Percentiles rank a stretch among this genome's conserved stretches.
Conservation (phyloP, 305 asterid species). For the Fraxinus paxiana region DNA sequence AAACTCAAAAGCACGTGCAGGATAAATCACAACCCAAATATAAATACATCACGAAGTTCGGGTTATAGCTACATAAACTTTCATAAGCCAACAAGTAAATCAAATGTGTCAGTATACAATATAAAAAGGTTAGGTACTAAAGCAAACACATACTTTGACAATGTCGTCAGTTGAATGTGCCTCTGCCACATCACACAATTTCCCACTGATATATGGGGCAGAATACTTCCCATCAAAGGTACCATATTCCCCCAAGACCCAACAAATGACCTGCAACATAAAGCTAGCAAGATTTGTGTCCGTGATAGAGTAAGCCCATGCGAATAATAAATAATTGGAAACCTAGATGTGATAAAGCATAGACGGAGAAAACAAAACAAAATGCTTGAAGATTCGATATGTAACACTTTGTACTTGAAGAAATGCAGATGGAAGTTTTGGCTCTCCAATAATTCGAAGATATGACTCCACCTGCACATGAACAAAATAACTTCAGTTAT, state of each 20-base stretch:
- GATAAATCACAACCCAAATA: background rate
- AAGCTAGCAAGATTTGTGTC: slow-evolving; percentile 12
- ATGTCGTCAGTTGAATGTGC: slow-evolving; percentile 82
- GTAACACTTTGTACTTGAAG: slow-evolving; percentile 58
- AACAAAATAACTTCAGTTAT: slow-evolving; percentile 25
- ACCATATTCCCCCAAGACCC: slow-evolving; percentile 98
- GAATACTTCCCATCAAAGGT: slow-evolving; percentile 86
- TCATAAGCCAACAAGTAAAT: slow-evolving; percentile 5
- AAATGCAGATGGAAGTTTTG: slow-evolving; percentile 95
- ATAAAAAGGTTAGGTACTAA: slow-evolving; percentile 15
- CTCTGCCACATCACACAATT: slow-evolving; percentile 84
- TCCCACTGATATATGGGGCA: slow-evolving; percentile 85
- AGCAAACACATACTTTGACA: slow-evolving; percentile 54
- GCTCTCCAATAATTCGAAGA: slow-evolving; percentile 80
- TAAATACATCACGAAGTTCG: background rate
- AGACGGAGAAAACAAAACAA: background rate
- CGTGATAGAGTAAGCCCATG: background rate
- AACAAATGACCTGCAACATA: slow-evolving; percentile 72
- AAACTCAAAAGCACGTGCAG: background rate
- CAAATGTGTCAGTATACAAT: background rate
- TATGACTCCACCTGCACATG: slow-evolving; percentile 88
- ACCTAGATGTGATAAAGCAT: slow-evolving; percentile 14
- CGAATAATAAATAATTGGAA: slow-evolving; percentile 4
- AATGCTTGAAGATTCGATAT: background rate
- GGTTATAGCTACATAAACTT: background rate